Base-by-base conservation (phyloP, 179 eudicot genomes). In the Nepenthes alata region DNA sequence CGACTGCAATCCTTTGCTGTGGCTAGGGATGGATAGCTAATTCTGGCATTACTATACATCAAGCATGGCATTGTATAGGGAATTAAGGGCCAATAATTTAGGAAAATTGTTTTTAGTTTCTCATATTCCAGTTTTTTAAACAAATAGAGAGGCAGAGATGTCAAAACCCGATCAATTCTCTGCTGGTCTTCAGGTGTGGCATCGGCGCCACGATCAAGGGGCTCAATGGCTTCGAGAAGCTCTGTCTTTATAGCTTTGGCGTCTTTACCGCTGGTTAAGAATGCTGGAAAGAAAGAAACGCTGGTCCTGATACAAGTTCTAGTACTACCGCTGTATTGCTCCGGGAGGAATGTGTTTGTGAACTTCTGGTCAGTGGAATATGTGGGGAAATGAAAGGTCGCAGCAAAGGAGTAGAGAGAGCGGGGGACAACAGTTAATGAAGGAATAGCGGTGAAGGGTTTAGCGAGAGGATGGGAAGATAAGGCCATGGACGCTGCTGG, bases 131-230 rank as follows among this genome's bases (percentile, higher is more conserved):
- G 25, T 25, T 25, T 25, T 25, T 25, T 25, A 41, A 41, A 41
- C 45, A 41, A 41, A 41, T 41, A 7, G 8, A 41, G 45, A 1
- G 50, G 11, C 48, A 53, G 36, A n/a, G n/a, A 55, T 5, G 14
- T 8, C 11, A 36, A 2, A 2, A 87, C 95, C 89, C 80, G 78
- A 59, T 84, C 89, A 60, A 86, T 72, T 1, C 59, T 70, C 62
- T 73, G 69, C 65, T 80, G 95, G 9, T 86, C 87, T 25, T 82
- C 80, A 49, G 78, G 74, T 41, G 87, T 60, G 54, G 95, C 95
- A 37, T 79, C 78, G 25, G 95, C 95, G 3, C 95, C 95, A 16
- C 90, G 77, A 64, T 87, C 90, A 60, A 87, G 88, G 34, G 90
- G 81, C 25, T 68, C 54, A 58, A 87, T 85, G 35, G 86, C 84